Conservation (phyloP, 257 asterid genomes). For the Plantago elongata region DNA sequence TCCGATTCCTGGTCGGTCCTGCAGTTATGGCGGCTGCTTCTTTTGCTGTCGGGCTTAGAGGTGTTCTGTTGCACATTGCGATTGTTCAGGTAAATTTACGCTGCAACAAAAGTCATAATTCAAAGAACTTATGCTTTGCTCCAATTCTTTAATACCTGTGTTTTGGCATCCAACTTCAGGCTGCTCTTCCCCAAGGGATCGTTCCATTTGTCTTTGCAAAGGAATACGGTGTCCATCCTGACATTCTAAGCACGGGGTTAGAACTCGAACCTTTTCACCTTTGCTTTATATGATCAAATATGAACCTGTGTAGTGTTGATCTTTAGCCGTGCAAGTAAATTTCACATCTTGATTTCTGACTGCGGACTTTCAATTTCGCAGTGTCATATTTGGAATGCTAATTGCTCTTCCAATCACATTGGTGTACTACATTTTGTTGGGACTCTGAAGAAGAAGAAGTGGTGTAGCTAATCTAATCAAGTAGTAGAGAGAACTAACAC, state of each 20-base stretch:
- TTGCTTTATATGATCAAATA: too few relatives aligned
- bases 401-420: conserved; percentile 86
- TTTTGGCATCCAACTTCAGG: conserved; percentile 25
- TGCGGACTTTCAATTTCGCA: conserved; percentile 25
- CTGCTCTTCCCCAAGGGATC: conserved; percentile 73
- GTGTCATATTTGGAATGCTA: conserved; percentile 95
- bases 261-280: background rate
- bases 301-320: background rate
- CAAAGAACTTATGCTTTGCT: too few relatives aligned
- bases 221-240: conserved; percentile 68
- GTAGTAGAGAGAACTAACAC: conserved; percentile 30
- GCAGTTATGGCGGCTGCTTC: conserved; percentile 83
- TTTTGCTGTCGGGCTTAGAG: conserved; percentile 59
- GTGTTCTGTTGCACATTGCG: conserved; percentile 51
- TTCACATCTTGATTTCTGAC: background rate
- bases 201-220: conserved; percentile 71
- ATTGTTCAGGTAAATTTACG: conserved; percentile 54
- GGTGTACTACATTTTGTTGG: conserved; percentile 73
- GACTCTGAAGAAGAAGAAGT: conserved; percentile 37
- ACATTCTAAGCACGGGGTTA: conserved; percentile 71
- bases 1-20: conserved; percentile 55
- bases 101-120: background rate
- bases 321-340: too few relatives aligned
- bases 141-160: background rate
- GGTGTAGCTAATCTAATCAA: conserved; percentile 16